phyloP scores from a whole-genome alignment of 129 eudicot species.

The Arctium minus region DNA sequence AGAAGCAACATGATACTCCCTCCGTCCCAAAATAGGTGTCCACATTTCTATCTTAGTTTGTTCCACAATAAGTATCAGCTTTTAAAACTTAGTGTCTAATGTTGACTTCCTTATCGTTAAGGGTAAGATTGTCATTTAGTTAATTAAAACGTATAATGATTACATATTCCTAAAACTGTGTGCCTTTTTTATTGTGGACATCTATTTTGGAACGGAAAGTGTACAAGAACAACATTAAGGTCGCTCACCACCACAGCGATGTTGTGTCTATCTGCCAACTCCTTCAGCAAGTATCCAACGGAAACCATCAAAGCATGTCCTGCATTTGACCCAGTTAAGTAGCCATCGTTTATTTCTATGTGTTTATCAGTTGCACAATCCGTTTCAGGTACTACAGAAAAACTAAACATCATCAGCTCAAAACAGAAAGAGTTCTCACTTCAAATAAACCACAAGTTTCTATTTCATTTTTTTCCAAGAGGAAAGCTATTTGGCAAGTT shows the following conservation, averaged over 20 bases:
- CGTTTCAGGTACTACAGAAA: too few species aligned
- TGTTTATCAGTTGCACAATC: background rate
- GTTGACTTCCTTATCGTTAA: background rate
- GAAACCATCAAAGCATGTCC: slow-evolving; percentile 83
- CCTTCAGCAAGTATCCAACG: slow-evolving; percentile 63
- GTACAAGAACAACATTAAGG: background rate
- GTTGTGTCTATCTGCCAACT: slow-evolving; percentile 63
- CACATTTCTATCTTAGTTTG: too few species aligned
- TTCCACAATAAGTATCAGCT: too few species aligned
- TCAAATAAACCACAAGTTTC: background rate
- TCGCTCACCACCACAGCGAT: slow-evolving; percentile 54
- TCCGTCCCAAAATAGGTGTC: background rate
- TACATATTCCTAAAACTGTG: background rate
- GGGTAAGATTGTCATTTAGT: background rate
- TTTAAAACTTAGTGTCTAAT: background rate
- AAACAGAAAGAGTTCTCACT: background rate
- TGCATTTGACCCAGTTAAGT: slow-evolving; percentile 23
- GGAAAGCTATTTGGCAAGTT: too few species aligned
- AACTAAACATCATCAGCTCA: too few species aligned
- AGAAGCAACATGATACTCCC: background rate
- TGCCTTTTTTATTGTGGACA: background rate
- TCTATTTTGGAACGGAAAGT: background rate
- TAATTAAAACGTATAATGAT: too few species aligned
- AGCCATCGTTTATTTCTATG: slow-evolving; percentile 4
- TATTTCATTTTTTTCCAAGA: background rate